These are phyloP conservation scores for Ochetophila trinervis DNA, from an alignment of 306 rosid genomes.

Conservation along the genomic window DNA sequence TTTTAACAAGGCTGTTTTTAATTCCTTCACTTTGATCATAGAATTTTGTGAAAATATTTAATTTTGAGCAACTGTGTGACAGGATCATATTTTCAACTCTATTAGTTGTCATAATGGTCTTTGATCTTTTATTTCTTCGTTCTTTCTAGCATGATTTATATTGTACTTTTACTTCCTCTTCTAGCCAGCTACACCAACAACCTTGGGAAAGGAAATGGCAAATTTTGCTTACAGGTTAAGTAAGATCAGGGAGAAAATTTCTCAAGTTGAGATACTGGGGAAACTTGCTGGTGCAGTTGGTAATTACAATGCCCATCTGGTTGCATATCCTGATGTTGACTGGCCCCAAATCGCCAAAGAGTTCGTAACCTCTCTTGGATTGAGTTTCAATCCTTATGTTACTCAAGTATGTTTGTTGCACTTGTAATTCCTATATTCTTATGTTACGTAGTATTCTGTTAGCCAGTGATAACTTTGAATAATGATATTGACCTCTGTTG, in stretches of 20 bases:
- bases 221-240: constrained; percentile 78
- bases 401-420: constrained; percentile 54
- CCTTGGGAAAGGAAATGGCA: constrained; percentile 95
- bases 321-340: constrained; percentile 70
- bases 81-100: constrained; percentile 4
- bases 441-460: background rate
- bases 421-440: background rate
- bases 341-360: constrained; percentile 71
- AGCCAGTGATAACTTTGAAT: background rate
- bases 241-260: constrained; percentile 60
- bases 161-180: background rate
- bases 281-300: constrained; percentile 98
- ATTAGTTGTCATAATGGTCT: background rate
- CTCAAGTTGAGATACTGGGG: constrained; percentile 70
- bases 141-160: background rate
- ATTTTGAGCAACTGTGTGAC: background rate
- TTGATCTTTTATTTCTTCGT: background rate
- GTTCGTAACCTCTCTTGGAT: constrained; percentile 70
- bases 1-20: background rate
- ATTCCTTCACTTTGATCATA: background rate
- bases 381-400: constrained; percentile 75
- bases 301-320: constrained; percentile 88
- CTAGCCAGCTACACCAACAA: constrained; percentile 93
- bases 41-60: background rate
- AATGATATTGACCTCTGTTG: background rate